Evolutionary conservation across 352 stramenopile species (phyloP).

Genomic region (Pythium angustatum): DNA sequence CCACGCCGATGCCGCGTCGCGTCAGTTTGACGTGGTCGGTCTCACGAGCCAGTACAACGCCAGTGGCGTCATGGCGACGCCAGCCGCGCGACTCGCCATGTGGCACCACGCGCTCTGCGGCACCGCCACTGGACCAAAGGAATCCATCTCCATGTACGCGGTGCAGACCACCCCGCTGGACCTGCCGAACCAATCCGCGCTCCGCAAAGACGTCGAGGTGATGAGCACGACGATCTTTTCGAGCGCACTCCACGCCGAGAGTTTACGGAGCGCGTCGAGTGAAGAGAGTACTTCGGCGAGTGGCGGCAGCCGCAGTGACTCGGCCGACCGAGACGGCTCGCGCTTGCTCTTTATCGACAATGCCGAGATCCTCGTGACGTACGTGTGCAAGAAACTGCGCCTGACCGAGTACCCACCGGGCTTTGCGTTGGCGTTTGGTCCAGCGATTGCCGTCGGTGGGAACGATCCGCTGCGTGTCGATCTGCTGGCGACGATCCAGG

Average conservation of each 20-base stretch:
- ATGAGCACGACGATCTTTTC: conserved; percentile 68
- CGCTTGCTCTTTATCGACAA: conserved; percentile 78
- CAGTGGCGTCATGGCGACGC: conserved; percentile 37
- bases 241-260: conserved; percentile 50
- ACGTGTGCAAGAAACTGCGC: conserved; percentile 61
- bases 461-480: conserved; percentile 70
- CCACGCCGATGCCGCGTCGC: not conserved
- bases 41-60: conserved; percentile 39
- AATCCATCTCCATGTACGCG: conserved; percentile 67
- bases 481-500: conserved; percentile 50
- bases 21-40: conserved; percentile 29
- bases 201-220: conserved; percentile 71
- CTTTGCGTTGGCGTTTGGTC: conserved; percentile 55
- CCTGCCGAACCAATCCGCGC: conserved; percentile 46
- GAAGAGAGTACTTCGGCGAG: too few species aligned
- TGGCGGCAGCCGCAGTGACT: too few species aligned
- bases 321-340: too few species aligned
- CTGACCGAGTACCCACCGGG: conserved; percentile 51
- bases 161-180: conserved; percentile 66
- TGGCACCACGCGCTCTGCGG: conserved; percentile 64
- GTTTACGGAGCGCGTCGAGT: conserved; percentile 15
- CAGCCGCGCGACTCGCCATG: conserved; percentile 45
- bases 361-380: conserved; percentile 68
- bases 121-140: conserved; percentile 30
- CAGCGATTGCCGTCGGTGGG: conserved; percentile 55